Percentiles rank a stretch among this genome's conserved stretches.
Evolutionary conservation across 129 eudicot genomes (phyloP).

Genomic region (Solidago caesia): DNA sequence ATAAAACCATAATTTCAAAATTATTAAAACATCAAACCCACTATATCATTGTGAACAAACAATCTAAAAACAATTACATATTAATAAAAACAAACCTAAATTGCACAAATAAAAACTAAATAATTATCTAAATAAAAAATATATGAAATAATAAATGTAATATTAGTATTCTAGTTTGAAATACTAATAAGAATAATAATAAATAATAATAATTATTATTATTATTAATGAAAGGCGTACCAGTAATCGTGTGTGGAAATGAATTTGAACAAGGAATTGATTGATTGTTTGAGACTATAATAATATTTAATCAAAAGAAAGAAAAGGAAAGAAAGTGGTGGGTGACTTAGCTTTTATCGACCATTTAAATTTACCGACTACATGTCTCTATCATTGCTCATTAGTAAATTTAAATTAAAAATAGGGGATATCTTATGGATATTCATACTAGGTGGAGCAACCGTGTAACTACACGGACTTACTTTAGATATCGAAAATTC

Average conservation of each 20-base stretch:
- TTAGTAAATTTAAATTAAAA: no score
- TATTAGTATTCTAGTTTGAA: neutral
- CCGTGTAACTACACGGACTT: no score
- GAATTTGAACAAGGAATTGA: neutral
- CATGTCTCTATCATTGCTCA: neutral
- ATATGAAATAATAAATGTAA: neutral
- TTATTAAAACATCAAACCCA: no score
- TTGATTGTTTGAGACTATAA: neutral
- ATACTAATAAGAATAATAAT: neutral
- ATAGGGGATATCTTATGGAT: no score
- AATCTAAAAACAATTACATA: no score
- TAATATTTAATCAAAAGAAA: neutral
- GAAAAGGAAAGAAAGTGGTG: neutral
- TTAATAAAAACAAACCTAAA: no score
- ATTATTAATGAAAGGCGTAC: neutral
- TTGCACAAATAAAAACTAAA: no score
- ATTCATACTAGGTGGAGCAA: no score
- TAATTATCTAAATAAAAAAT: no score
- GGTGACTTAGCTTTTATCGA: conserved; percentile 3
- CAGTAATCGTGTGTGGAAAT: neutral
- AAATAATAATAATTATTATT: neutral
- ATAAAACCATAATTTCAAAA: no score
- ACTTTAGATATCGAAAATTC: no score
- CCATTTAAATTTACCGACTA: conserved; percentile 15
- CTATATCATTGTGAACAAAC: no score